phyloP scores from a whole-genome alignment of 2,329 filamentous ascomycete species.

The Clarireedia paspali region DNA sequence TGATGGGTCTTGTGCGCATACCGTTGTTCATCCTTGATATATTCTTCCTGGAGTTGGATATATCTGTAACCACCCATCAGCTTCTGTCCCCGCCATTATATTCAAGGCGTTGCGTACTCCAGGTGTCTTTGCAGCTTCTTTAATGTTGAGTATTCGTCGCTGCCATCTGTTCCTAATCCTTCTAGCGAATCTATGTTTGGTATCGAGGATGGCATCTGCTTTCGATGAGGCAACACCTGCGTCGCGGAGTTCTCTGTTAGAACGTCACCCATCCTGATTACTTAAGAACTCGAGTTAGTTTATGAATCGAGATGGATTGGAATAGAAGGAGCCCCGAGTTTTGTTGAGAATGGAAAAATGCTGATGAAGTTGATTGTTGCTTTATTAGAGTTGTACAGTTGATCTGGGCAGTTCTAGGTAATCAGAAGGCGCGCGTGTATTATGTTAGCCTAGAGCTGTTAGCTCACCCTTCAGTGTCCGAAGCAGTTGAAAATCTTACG shows the following conservation, averaged over 20 bases:
- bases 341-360: background rate
- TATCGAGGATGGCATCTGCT: constrained; percentile 70
- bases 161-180: constrained; percentile 69
- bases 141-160: constrained; percentile 88
- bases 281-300: background rate
- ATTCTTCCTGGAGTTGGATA: constrained; percentile 97
- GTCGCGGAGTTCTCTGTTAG: constrained; percentile 74
- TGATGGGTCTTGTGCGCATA: constrained; percentile 30
- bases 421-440: constrained; percentile 10
- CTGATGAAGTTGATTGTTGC: background rate
- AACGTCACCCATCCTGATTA: constrained; percentile 69
- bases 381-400: background rate
- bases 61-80: constrained; percentile 47
- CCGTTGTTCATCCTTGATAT: constrained; percentile 99
- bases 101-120: constrained; percentile 53
- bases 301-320: background rate
- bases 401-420: background rate
- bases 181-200: constrained; percentile 87
- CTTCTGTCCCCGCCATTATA: background rate
- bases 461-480: too few species aligned
- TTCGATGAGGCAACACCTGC: constrained; percentile 71
- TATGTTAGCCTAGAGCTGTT: constrained; percentile 2
- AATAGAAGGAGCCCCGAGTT: background rate
- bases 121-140: constrained; percentile 96
- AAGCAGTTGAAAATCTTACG: too few species aligned